Base-by-base conservation (phyloP, 495 filamentous ascomycete genomes). In the Aspergillus egyptiacus region DNA sequence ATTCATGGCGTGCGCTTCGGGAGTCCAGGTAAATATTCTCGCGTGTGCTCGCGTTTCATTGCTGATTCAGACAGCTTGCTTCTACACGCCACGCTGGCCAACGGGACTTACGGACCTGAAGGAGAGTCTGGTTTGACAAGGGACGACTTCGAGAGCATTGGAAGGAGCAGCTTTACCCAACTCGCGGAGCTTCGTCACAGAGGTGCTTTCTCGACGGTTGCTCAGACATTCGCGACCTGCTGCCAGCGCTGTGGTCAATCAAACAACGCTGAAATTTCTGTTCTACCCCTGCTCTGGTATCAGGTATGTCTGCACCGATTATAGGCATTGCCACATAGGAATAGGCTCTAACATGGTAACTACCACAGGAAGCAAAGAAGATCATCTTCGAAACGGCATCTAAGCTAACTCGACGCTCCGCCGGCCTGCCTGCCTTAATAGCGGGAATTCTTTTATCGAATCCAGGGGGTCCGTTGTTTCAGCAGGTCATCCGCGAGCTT, bases 151-250 rank as follows among this genome's bases (percentile, higher is more conserved):
- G 62, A 69, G 23, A 62, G 64, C 0, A 79, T 89, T 14, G 89
- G 89, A 15, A 66, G 75, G 15, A 65, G 90, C 0, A 81, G 84
- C 34, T 93, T 96, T 56, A 77, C 75, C 18, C 88, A 97, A 62
- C 72, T 98, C 2, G 80, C 87, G 0, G 83, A 81, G 33, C 76
- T 97, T 38, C 80, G 93, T 10, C 93, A 98, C 62, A 77, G 93
- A 49, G 93, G 93, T 41, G 93, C 93, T 14, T 97, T 97, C 60
- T 91, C 90, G 0, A 89, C 89, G 5, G 91, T 96, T 3, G 85
- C 93, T 5, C 83, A 86, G 44, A 94, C 89, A 0, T 97, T 96
- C 58, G 74, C 83, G 1, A 76, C 74, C 14, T 91, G 88, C 54
- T 96, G 91, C 59, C 61, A 71, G 19, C 64, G 74, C 9, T 84